Evolutionary conservation across 2,329 filamentous ascomycete species (phyloP), one percentile per base, ranked within the genome.

Genomic region (Colletotrichum spinosum): DNA sequence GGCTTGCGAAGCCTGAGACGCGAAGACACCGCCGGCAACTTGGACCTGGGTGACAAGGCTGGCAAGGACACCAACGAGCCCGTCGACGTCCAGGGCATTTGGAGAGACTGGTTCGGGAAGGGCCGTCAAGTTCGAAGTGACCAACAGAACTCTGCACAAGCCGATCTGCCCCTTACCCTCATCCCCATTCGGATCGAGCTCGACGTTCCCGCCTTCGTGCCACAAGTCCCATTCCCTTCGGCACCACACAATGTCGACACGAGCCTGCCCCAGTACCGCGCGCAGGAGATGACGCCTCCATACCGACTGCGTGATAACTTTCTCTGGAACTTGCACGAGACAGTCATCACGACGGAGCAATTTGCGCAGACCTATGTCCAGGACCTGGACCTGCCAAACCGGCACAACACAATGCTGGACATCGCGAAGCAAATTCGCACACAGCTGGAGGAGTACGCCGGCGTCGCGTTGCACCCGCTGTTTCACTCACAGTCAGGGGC

Each of bases 151-250:
- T 84, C 85, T 55, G 86, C 86, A 3, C 88, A 90, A 72, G 90
- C 93, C 41, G 89, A 88, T 54, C 86, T 99, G 41, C 96, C 96
- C 5, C 86, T 97, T 55, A 97, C 93, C 1, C 84, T 98, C 57
- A 95, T 99, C 65, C 96, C 96, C 15, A 97, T 99, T 72, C 92
- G 95, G 65, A 97, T 99, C 78, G 96, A 99, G 75, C 85, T 98
- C 75, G 95, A 98, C 75, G 90, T 99, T 38, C 90, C 93, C 52
- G 84, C 93, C 60, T 96, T 91, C 79, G 83, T 87, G 10, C 90
- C 92, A 11, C 81, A 86, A 39, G 82, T 90, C 17, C 83, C 91
- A 6, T 83, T 92, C 57, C 89, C 90, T 6, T 88, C 89, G 61
- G 83, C 79, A 38, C 55, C 65, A 49, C 67, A 69, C 15, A 83